Percentiles rank a stretch among this genome's conserved stretches.
phyloP scores from a whole-genome alignment of 1,284 basidiomycete species.

The Malassezia furfur region DNA sequence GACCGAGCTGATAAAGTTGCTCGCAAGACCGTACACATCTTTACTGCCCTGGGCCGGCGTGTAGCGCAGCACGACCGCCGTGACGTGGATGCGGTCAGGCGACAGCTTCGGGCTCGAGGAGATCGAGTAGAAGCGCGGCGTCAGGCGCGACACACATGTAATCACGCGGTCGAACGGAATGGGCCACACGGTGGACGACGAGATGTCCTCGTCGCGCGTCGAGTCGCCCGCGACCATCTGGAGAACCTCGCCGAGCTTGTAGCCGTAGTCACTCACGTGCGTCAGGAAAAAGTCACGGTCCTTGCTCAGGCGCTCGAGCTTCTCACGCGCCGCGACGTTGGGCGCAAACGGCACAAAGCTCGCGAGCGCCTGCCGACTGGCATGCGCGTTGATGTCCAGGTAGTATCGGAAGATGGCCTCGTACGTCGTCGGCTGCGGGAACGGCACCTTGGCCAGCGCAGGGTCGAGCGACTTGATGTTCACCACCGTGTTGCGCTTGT shows the following conservation, averaged over 20 bases:
- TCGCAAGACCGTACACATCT: conserved; percentile 39
- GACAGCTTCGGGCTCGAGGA: conserved; percentile 89
- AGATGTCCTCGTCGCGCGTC: conserved; percentile 52
- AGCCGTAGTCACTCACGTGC: conserved; percentile 67
- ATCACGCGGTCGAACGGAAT: conserved; percentile 96
- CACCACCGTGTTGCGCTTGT: conserved; percentile 64
- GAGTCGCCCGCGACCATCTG: conserved; percentile 75
- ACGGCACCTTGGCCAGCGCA: conserved; percentile 92
- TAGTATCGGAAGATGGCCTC: conserved; percentile 89
- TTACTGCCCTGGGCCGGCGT: conserved; percentile 18
- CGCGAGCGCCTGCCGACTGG: conserved; percentile 84
- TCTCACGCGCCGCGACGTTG: conserved; percentile 63
- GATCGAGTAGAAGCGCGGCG: conserved; percentile 96
- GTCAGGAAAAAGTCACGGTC: conserved; percentile 77
- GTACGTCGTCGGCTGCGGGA: conserved; percentile 94
- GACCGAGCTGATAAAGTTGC: conserved; percentile 42
- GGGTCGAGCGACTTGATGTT: conserved; percentile 87
- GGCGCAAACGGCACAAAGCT: conserved; percentile 80
- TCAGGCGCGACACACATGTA: conserved; percentile 80
- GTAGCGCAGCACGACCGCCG: conserved; percentile 64
- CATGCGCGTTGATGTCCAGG: conserved; percentile 84
- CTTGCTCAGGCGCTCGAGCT: conserved; percentile 67
- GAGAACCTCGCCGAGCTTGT: conserved; percentile 83
- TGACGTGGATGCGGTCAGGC: conserved; percentile 81
- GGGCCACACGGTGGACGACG: conserved; percentile 71